A percentile compares a stretch with the other conserved stretches of the same genome.
Evolutionary conservation across 2,329 filamentous ascomycete species (phyloP).

Genomic region (Cercospora sojina): DNA sequence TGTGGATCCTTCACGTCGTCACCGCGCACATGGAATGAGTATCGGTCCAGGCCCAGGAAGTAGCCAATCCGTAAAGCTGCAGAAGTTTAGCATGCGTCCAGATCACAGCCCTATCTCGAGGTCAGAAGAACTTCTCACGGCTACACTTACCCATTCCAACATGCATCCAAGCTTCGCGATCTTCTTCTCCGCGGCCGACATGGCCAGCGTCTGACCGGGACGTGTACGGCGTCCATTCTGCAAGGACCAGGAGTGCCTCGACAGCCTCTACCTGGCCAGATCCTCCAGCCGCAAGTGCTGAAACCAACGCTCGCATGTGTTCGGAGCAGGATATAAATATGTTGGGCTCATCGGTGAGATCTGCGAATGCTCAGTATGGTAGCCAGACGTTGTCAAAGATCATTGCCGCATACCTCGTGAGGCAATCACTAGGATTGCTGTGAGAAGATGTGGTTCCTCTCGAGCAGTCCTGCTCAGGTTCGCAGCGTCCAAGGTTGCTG

Average conservation of each 20-base stretch:
- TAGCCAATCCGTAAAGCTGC: slow-evolving; percentile 67
- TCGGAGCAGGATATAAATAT: slow-evolving; percentile 66
- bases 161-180: slow-evolving; percentile 75
- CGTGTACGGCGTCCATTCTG: slow-evolving; percentile 71
- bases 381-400: neutral
- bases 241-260: slow-evolving; percentile 66
- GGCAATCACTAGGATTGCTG: slow-evolving; percentile 67
- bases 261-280: slow-evolving; percentile 69
- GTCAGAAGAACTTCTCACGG: neutral
- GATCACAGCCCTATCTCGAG: neutral
- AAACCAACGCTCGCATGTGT: slow-evolving; percentile 69
- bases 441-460: slow-evolving; percentile 66
- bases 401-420: slow-evolving; percentile 51
- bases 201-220: slow-evolving; percentile 59
- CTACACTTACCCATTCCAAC: slow-evolving; percentile 53
- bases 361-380: slow-evolving; percentile 32
- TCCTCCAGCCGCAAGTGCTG: slow-evolving; percentile 64
- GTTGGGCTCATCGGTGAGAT: slow-evolving; percentile 62
- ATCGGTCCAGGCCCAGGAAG: slow-evolving; percentile 67
- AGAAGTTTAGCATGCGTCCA: neutral
- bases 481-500: slow-evolving; percentile 56
- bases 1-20: slow-evolving; percentile 58
- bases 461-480: slow-evolving; percentile 57
- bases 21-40: slow-evolving; percentile 60
- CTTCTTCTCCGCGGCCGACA: slow-evolving; percentile 70